Percentiles rank a stretch among this genome's conserved stretches.
Evolutionary conservation across 2,329 filamentous ascomycete species (phyloP).

Genomic region (Ophiocordyceps camponoti-floridani): DNA sequence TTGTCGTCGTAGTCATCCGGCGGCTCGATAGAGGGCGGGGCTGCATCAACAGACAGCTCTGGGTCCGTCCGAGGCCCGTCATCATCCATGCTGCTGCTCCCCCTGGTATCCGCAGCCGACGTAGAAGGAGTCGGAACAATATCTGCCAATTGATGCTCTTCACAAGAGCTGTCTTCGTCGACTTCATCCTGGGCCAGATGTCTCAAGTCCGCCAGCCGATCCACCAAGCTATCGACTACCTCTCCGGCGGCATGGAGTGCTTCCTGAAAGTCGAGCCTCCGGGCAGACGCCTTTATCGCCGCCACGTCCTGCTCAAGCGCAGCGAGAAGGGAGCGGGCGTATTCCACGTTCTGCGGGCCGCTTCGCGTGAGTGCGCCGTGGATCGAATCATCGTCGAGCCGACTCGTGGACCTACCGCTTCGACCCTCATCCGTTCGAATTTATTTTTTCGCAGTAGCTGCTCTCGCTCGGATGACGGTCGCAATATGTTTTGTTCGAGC

Average conservation of each 20-base stretch:
- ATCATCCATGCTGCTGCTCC: slow-evolving; percentile 1
- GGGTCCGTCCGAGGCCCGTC: no score
- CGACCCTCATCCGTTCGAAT: slow-evolving; percentile 37
- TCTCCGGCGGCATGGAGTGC: slow-evolving; percentile 49
- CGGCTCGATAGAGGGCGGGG: slow-evolving; percentile 1
- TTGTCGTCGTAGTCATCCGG: slow-evolving; percentile 3
- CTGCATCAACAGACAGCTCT: background rate
- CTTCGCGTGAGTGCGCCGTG: background rate
- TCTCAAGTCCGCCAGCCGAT: slow-evolving; percentile 49
- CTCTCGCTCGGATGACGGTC: slow-evolving; percentile 40
- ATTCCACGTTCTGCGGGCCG: slow-evolving; percentile 49
- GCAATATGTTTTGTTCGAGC: slow-evolving; percentile 46
- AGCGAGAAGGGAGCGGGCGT: slow-evolving; percentile 50
- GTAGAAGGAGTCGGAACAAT: slow-evolving; percentile 33
- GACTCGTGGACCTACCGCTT: slow-evolving; percentile 22
- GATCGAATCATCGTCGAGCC: background rate
- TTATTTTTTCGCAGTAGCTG: slow-evolving; percentile 38
- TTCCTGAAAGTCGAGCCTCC: slow-evolving; percentile 41
- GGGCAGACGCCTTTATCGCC: slow-evolving; percentile 36
- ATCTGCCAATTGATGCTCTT: slow-evolving; percentile 37
- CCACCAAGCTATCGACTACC: slow-evolving; percentile 44
- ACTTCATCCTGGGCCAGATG: slow-evolving; percentile 28
- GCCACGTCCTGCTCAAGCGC: slow-evolving; percentile 52
- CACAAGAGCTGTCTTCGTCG: slow-evolving; percentile 24
- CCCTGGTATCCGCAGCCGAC: slow-evolving; percentile 9